phyloP scores from a whole-genome alignment of 2,329 filamentous ascomycete genomes.

The Cercospora sojina region DNA sequence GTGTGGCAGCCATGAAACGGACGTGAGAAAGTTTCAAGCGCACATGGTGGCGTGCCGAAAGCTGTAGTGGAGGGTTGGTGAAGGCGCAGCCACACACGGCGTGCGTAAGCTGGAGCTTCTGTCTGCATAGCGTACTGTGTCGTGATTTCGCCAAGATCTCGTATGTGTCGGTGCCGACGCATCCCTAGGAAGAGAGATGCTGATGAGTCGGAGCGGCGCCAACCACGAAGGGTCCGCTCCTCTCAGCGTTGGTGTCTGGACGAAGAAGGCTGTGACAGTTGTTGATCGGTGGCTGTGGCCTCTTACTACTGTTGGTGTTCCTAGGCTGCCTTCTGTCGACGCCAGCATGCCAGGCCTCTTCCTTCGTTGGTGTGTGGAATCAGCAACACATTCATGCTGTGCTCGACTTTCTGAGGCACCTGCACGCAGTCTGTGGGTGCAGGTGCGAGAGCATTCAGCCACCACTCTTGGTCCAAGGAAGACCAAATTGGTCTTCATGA shows the following conservation, averaged over 20 bases:
- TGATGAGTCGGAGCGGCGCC: neutral
- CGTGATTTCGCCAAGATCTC: conserved; percentile 4
- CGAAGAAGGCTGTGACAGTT: neutral
- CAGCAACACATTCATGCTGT: neutral
- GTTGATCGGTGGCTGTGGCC: neutral
- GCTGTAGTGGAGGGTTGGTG: conserved; percentile 7
- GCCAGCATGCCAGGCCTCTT: neutral
- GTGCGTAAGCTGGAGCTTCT: conserved; percentile 5
- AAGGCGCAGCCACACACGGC: conserved; percentile 12
- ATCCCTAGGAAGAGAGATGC: neutral
- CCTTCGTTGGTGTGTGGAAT: neutral
- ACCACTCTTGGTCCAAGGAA: neutral
- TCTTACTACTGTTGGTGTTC: neutral
- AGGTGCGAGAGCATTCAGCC: neutral
- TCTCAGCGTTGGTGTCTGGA: neutral
- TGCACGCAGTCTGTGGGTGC: neutral
- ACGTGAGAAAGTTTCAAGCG: neutral
- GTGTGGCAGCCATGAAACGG: neutral
- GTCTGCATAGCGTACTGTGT: conserved; percentile 7
- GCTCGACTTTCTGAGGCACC: neutral
- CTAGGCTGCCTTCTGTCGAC: neutral
- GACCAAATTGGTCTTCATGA: neutral
- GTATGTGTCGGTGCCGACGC: conserved; percentile 9
- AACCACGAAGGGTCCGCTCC: neutral
- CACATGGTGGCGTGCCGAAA: neutral